Percentiles rank a stretch among this genome's conserved stretches.
These are phyloP conservation scores for Aspergillus nanangensis DNA, from an alignment of 495 filamentous ascomycete genomes.

Conservation along the genomic window DNA sequence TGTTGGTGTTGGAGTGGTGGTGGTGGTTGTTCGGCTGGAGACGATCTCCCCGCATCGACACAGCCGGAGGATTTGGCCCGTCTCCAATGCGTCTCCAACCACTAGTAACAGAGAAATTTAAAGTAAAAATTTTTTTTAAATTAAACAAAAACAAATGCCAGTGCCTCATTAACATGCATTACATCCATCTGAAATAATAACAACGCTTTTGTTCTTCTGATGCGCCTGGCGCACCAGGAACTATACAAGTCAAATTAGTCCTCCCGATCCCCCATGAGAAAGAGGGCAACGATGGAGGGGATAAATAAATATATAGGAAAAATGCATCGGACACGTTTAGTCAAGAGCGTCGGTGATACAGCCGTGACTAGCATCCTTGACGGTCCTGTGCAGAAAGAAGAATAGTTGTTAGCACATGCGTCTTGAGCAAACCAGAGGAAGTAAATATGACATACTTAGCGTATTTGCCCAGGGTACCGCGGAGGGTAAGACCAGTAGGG, in stretches of 20 bases:
- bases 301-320: not conserved
- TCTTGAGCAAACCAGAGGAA: not conserved
- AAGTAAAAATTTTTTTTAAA: not conserved
- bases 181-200: not conserved
- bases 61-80: not conserved
- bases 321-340: not conserved
- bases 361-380: conserved; percentile 67
- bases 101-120: too few species aligned
- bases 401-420: not conserved
- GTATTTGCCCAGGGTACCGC: conserved; percentile 92
- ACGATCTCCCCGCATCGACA: not conserved
- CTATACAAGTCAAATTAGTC: too few species aligned
- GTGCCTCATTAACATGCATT: not conserved
- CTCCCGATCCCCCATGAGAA: not conserved
- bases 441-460: conserved; percentile 35
- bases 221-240: too few species aligned
- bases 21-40: too few species aligned
- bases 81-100: too few species aligned
- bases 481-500: conserved; percentile 43
- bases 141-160: not conserved
- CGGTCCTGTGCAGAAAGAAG: conserved; percentile 29
- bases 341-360: conserved; percentile 39
- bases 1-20: too few species aligned
- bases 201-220: not conserved
- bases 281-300: not conserved